Base-by-base conservation (phyloP, 2,329 filamentous ascomycete genomes). In the Aurifilum marmelostoma region DNA sequence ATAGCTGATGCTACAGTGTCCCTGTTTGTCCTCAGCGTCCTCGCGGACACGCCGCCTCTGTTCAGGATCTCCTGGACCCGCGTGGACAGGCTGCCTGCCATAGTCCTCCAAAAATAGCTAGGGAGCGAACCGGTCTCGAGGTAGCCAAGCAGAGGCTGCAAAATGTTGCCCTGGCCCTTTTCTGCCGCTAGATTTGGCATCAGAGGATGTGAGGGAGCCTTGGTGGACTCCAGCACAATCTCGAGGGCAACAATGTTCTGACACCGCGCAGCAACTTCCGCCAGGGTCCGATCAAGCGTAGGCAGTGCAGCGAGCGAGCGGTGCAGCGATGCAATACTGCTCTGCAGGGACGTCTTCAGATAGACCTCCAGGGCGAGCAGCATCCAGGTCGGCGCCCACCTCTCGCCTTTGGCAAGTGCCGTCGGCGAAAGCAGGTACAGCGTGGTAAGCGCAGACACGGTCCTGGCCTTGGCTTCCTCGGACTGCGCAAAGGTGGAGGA, bases 191-290 rank as follows among this genome's bases (percentile, higher is more conserved):
- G 69, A 4, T 73, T 70, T 3, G 81, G 78, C 2, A 95, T 77
- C 0, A 92, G 81, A 0, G 92, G 91, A 75, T 97, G 93, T 0
- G 78, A 58, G 0, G 93, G 92, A 0, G 90, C 83, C 73, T 89
- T 90, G 2, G 88, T 90, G 3, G 84, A 83, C 63, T 89, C 88
- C 8, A 98, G 87, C 2, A 97, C 86, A 1, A 89, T 83, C 80
- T 97, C 93, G 2, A 98, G 83, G 0, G 93, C 93, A n/a, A 97
- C 89, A 52, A 98, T 88, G 75, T 97, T 97, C 77, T 97, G 94
- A 76, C 95, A 97, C 60, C 92, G 87, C 6, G 90, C 89, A 8
- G 92, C 92, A 29, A 97, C 89, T 75, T 98, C 96, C 21, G 88
- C 83, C 1, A 98, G 84, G 0, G 93, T 91, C 65, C 93, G 88